These are phyloP conservation scores for Neofusicoccum cordaticola DNA, from an alignment of 2,329 filamentous ascomycete species.

Conservation along the genomic window DNA sequence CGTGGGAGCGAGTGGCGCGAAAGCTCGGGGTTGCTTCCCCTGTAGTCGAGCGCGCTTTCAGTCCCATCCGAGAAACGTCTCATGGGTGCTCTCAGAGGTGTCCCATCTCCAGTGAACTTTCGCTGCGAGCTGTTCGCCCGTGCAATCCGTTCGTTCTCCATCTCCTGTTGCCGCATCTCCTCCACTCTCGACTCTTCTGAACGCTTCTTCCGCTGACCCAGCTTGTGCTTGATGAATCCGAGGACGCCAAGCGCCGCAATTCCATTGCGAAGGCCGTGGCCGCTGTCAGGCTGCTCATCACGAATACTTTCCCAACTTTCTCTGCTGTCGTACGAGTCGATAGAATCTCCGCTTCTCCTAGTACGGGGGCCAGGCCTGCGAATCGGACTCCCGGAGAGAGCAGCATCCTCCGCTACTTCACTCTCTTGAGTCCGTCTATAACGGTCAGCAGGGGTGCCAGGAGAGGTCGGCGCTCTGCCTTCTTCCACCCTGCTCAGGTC, in stretches of 20 bases:
- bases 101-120: constrained; percentile 67
- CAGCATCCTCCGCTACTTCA: constrained; percentile 36
- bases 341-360: constrained; percentile 17
- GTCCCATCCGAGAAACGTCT: constrained; percentile 36
- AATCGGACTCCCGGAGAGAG: constrained; percentile 48
- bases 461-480: constrained; percentile 51
- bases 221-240: constrained; percentile 43
- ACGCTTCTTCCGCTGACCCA: constrained; percentile 53
- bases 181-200: constrained; percentile 61
- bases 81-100: constrained; percentile 24
- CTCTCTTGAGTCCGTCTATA: constrained; percentile 39
- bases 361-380: constrained; percentile 20
- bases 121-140: constrained; percentile 56
- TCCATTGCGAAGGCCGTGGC: constrained; percentile 42
- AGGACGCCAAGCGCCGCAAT: constrained; percentile 47
- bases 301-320: constrained; percentile 28
- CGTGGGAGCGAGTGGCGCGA: constrained; percentile 33
- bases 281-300: constrained; percentile 27
- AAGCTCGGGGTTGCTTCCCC: constrained; percentile 44
- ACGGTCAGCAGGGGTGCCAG: constrained; percentile 30
- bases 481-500: constrained; percentile 52
- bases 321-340: constrained; percentile 23
- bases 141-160: constrained; percentile 52
- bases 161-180: constrained; percentile 49
- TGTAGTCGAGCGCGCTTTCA: constrained; percentile 43